Base-by-base conservation (phyloP, 73 alveolate species). In the Symbiodinium natans region DNA sequence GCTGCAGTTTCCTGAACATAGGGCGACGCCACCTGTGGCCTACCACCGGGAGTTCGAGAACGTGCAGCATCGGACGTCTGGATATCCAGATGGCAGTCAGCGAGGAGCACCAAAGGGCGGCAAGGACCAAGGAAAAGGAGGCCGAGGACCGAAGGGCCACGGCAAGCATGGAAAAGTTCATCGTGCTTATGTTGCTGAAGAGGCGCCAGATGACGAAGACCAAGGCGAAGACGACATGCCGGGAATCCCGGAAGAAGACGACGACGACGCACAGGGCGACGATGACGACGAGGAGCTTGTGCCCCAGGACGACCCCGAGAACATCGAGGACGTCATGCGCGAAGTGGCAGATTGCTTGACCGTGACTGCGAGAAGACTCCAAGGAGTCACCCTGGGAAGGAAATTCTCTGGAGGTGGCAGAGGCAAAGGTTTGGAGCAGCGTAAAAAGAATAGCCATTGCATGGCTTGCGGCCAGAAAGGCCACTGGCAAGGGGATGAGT, bases 401-500 rank as follows among this genome's bases (percentile, higher is more conserved):
- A 85, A 85, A 25, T 85, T 85, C 82, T 11, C 80, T 5, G 73
- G 73, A 9, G 80, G 80, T 25, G 31, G 29, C 74, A 83, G 41
- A 33, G 8, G 10, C 41, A 46, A 48, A 5, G 63, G 17, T 2
- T 0, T 48, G 0, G 54, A 27, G 4, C 82, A 85, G 36, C 31
- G 52, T 0, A 85, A 85, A 52, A 29, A 33, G 27, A 43, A 48
- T 17, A 31, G 56, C 8, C 82, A 85, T 39, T 85, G 93, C 82
- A 42, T 42, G 46, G 68, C 54, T 0, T 85, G 83, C 23, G 93
- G 83, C 4, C 82, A 85, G 82, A 0, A 11, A 10, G 93, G 93
- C 27, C 93, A 48, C 56, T 85, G 93, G 83, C 82, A 43, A 33
- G 93, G 93, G 2, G 93, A 85, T 59, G 54, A 77, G 5, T 6